phyloP scores from a whole-genome alignment of 176 grass and related monocot genomes.

The Hyparrhenia diplandra region DNA sequence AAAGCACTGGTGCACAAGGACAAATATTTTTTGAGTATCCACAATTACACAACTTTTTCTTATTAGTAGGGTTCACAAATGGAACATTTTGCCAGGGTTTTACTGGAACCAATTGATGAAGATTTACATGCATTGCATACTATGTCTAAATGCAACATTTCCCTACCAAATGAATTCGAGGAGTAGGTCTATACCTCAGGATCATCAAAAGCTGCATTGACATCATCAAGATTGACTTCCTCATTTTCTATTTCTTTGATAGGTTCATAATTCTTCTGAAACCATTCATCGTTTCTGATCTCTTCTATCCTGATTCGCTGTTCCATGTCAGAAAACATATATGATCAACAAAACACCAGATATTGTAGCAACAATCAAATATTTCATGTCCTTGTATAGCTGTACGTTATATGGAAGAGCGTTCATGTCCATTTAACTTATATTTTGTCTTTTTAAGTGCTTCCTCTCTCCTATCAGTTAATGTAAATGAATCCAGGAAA shows the following conservation, averaged over 20 bases:
- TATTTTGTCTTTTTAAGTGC: not conserved
- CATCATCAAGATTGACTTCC: slow-evolving; percentile 89
- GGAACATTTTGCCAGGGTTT: not conserved
- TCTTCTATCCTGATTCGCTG: slow-evolving; percentile 97
- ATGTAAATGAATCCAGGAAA: not conserved
- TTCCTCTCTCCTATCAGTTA: not conserved
- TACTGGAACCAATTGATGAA: slow-evolving; percentile 14
- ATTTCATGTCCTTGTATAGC: slow-evolving; percentile 4
- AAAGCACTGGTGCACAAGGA: not conserved
- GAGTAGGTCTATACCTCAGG: slow-evolving; percentile 49
- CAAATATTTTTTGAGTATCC: not conserved
- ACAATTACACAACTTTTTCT: not conserved
- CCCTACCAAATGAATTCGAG: slow-evolving; percentile 7
- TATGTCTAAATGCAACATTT: not conserved
- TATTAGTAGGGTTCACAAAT: not conserved
- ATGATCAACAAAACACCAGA: slow-evolving; percentile 18
- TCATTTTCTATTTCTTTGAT: slow-evolving; percentile 67
- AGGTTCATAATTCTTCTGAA: slow-evolving; percentile 81
- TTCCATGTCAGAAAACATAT: slow-evolving; percentile 32
- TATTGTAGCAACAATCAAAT: not conserved
- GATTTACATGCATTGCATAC: not conserved
- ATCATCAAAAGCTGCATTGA: slow-evolving; percentile 86
- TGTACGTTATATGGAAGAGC: not conserved
- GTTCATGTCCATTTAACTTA: not conserved
- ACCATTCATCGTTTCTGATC: slow-evolving; percentile 91